Base-by-base conservation (phyloP, 306 rosid species). In the Ormosia emarginata region DNA sequence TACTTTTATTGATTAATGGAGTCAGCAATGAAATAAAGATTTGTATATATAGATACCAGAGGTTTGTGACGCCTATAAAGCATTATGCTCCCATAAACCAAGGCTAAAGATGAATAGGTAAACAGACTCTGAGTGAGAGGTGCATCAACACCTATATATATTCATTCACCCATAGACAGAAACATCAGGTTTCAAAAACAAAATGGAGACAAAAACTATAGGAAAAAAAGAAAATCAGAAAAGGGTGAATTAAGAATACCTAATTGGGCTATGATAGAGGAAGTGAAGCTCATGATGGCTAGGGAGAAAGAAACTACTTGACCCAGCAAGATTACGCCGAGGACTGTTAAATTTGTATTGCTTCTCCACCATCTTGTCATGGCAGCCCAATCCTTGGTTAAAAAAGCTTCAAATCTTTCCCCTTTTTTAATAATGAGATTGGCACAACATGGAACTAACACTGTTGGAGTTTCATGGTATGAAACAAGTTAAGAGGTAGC, bases 41-140 rank as follows among this genome's bases (percentile, higher is more conserved):
- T 5, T 5, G 49, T 13, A 29, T 64, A 14, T 55, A 11, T 10
- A 17, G 5, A 59, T 69, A 89, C 97, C 84, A 74, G 85, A 15
- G 89, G 83, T 64, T 71, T 75, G 62, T 86, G 83, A 70, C 85
- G 92, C 85, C 92, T 88, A 49, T 46, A 79, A 67, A 92, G 59
- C 86, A 90, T 50, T 64, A 92, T 68, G 79, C 88, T 83, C 44
- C 92, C 97, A 86, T 90, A 90, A 71, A 90, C 81, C 83, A 87
- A 82, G 43, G 84, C 91, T 81, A 92, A 72, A 65, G 74, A 15
- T 14, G 84, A 75, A 83, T 92, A 92, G 29, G 80, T 44, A 41
- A 81, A 83, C 30, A 84, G 40, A 44, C 89, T 78, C 88, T 88
- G 92, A 71, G 86, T 84, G 62, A 88, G 77, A 36, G 92, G 94